phyloP scores from a whole-genome alignment of 352 stramenopile genomes.

The Pythium vanterpoolii region DNA sequence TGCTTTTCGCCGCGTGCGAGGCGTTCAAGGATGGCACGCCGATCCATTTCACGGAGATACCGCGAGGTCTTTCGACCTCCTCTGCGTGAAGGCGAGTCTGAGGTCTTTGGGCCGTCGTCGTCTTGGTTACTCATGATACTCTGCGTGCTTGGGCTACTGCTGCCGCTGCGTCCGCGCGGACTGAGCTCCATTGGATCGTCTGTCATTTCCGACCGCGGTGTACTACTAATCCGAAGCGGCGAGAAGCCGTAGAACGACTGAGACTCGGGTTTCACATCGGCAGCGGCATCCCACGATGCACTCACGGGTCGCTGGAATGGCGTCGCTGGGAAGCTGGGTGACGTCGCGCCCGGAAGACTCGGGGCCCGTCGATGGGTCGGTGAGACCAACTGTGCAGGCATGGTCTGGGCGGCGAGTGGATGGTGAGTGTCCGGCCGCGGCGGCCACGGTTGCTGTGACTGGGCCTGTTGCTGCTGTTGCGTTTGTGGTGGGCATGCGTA shows the following conservation, averaged over 20 bases:
- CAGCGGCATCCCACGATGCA: neutral
- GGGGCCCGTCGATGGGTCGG: slow-evolving; percentile 3
- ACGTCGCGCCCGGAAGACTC: slow-evolving; percentile 3
- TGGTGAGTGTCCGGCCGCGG: neutral
- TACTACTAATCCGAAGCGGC: neutral
- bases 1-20: slow-evolving; percentile 45
- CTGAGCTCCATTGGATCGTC: slow-evolving; percentile 4
- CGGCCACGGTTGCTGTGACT: slow-evolving; percentile 8
- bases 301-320: neutral
- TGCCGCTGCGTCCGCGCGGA: neutral
- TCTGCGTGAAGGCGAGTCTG: neutral
- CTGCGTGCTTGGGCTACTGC: slow-evolving; percentile 13
- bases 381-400: neutral
- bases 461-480: neutral
- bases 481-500: slow-evolving; percentile 7
- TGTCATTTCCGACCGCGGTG: neutral
- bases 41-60: slow-evolving; percentile 51
- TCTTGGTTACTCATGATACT: slow-evolving; percentile 3
- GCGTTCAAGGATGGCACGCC: slow-evolving; percentile 35
- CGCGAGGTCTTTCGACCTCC: slow-evolving; percentile 37
- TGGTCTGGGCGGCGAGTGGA: neutral
- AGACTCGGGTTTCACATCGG: neutral
- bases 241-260: neutral
- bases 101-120: neutral
- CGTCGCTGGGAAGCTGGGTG: neutral